A percentile compares a stretch with the other conserved stretches of the same genome.
These are phyloP conservation scores for Zasmidium cellare DNA, from an alignment of 2,329 filamentous ascomycete species.

Conservation along the genomic window DNA sequence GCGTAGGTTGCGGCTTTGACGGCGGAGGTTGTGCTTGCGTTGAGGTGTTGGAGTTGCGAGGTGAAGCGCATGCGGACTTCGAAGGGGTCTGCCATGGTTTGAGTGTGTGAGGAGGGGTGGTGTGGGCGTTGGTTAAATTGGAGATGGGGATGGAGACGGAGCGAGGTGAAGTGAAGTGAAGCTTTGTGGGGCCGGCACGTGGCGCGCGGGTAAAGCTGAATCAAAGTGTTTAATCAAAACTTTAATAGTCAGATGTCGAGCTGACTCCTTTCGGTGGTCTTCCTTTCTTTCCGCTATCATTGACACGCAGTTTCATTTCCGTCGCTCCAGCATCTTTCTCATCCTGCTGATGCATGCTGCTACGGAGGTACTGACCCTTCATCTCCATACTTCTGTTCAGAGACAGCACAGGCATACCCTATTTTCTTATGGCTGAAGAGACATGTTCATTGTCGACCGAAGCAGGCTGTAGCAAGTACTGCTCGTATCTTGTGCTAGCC, in stretches of 20 bases:
- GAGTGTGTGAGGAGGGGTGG: background rate
- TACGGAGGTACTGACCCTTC: too few species aligned
- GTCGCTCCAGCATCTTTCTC: too few species aligned
- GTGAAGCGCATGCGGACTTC: constrained; percentile 99
- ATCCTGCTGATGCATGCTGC: too few species aligned
- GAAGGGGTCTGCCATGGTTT: constrained; percentile 77
- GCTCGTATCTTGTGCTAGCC: too few species aligned
- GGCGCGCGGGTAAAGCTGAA: background rate
- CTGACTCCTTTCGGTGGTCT: too few species aligned
- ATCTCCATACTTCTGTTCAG: too few species aligned
- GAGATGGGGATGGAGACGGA: background rate
- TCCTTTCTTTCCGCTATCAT: too few species aligned
- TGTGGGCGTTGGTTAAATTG: background rate
- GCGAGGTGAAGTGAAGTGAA: background rate
- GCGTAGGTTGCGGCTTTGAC: constrained; percentile 95
- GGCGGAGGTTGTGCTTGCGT: constrained; percentile 82
- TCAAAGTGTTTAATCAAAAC: background rate
- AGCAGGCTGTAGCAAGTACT: too few species aligned
- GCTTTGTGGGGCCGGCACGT: background rate
- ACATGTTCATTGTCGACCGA: too few species aligned
- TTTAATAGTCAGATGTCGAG: background rate
- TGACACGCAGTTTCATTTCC: too few species aligned
- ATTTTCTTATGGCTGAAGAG: too few species aligned
- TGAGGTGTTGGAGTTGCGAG: constrained; percentile 82
- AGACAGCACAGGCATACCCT: too few species aligned